These are phyloP conservation scores for Cladosporium sp. DNA, from an alignment of 2,329 filamentous ascomycete genomes.

Conservation along the genomic window DNA sequence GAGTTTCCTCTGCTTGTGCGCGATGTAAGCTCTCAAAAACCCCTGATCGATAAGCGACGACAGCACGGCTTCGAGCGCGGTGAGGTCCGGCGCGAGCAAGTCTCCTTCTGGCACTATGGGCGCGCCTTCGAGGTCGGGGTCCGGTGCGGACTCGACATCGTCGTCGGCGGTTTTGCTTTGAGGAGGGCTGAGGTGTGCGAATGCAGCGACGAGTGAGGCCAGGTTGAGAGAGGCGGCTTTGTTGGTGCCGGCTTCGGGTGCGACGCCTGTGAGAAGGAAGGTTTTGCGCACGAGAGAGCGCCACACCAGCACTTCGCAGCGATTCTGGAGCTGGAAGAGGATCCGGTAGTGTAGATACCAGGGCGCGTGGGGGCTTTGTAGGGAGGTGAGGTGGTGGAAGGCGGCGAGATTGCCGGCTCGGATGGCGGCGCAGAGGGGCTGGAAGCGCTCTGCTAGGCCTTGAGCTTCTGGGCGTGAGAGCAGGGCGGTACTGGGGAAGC, in stretches of 20 bases:
- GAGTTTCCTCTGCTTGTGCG: conserved; percentile 70
- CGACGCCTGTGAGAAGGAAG: conserved; percentile 74
- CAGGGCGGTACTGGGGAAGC: conserved; percentile 67
- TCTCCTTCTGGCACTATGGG: background rate
- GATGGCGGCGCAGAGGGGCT: conserved; percentile 69
- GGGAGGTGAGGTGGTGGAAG: conserved; percentile 66
- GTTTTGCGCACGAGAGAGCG: conserved; percentile 72
- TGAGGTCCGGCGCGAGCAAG: background rate
- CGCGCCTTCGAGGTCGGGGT: conserved; percentile 23
- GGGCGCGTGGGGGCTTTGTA: conserved; percentile 50
- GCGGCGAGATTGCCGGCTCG: conserved; percentile 67
- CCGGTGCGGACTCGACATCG: conserved; percentile 27
- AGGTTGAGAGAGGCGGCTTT: conserved; percentile 46
- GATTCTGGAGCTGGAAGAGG: conserved; percentile 69
- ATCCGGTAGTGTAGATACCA: conserved; percentile 77
- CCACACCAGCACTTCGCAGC: conserved; percentile 80
- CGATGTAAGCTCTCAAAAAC: conserved; percentile 78
- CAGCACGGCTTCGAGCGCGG: conserved; percentile 58
- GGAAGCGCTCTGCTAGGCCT: conserved; percentile 62
- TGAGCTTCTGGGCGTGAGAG: conserved; percentile 67
- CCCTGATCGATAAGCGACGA: conserved; percentile 75
- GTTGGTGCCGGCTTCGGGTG: conserved; percentile 48
- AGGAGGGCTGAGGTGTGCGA: conserved; percentile 7
- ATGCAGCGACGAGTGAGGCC: conserved; percentile 55
- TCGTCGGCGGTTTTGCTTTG: no score